phyloP scores from a whole-genome alignment of 768 basidiomycete genomes.

The Tulasnella sp. region DNA sequence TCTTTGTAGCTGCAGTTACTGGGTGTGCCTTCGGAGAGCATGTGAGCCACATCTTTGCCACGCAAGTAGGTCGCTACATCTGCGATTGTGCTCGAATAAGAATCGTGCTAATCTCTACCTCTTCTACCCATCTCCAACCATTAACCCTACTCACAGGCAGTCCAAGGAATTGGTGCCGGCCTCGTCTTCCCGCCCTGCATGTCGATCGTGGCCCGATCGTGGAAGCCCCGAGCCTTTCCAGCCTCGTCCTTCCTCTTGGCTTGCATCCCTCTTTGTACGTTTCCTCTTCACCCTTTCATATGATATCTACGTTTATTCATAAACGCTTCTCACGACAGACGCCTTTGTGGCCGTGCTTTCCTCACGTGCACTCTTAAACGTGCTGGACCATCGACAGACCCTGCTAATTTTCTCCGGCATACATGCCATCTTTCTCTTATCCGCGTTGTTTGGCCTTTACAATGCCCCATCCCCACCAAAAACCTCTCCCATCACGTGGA shows the following conservation, averaged over 20 bases:
- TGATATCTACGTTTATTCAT: background rate
- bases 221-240: background rate
- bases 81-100: background rate
- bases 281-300: background rate
- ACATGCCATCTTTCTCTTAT: slow-evolving; percentile 27
- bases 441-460: slow-evolving; percentile 31
- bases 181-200: slow-evolving; percentile 5
- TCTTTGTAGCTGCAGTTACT: background rate
- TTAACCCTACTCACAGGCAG: background rate
- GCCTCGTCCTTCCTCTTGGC: background rate
- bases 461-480: slow-evolving; percentile 22
- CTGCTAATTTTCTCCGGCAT: slow-evolving; percentile 28
- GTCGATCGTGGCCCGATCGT: slow-evolving; percentile 1
- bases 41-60: slow-evolving; percentile 19
- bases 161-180: slow-evolving; percentile 12
- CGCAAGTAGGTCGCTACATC: slow-evolving; percentile 12
- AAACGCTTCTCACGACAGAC: background rate
- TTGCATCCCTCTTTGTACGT: background rate
- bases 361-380: slow-evolving; percentile 30
- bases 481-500: slow-evolving; percentile 5
- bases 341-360: slow-evolving; percentile 19
- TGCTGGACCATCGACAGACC: slow-evolving; percentile 27
- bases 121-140: background rate
- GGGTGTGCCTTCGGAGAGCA: slow-evolving; percentile 16
- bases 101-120: background rate